Evolutionary conservation across 2,329 filamentous ascomycete genomes (phyloP), one percentile per base, ranked within the genome.

Genomic region (Botrytis porri): DNA sequence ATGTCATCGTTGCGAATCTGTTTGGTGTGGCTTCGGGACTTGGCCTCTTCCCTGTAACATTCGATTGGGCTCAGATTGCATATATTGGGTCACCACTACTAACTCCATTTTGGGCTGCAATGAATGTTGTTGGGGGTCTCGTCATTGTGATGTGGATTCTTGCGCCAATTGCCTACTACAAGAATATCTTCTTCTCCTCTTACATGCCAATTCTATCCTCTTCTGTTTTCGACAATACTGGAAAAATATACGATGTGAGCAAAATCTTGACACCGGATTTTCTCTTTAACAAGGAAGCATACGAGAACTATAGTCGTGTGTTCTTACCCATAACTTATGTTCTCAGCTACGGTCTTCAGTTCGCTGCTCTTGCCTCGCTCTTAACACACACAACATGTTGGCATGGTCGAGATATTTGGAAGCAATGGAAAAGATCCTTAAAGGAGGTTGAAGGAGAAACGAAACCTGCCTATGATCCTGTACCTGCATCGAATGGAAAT

Each of bases 41-140:
- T 22, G 93, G 93, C 0, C 83, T 97, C 48, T 94, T 97, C 75
- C 94, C 94, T 0, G 81, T 97, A 78, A 97, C 94, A 0, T 97
- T 97, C 79, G 94, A 97, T 83, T 97, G 94, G 94, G 92, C 93
- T 0, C 94, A 97, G 80, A 91, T 97, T 75, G 93, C 94, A 0
- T 91, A 81, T 79, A 96, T 97, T 77, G 94, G 94, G 25, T 96
- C 93, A 6, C 94, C 92, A 0, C 84, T 97, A 10, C 86, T 96
- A 25, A 94, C 93, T 0, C 93, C 93, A 0, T 96, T 95, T 81
- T 94, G 93, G 93, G 92, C 93, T 59, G 91, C 93, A 14, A 89
- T 95, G 82, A 96, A 96, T 78, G 93, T 96, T 54, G 88, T 96
- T 41, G 92, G 91, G 73, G 93, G 93, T 8, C 85, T 96, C 67